Evolutionary conservation across 225 moss, liverwort and hornwort species (phyloP).

Genomic region (Pseudisothecium myosuroides): DNA sequence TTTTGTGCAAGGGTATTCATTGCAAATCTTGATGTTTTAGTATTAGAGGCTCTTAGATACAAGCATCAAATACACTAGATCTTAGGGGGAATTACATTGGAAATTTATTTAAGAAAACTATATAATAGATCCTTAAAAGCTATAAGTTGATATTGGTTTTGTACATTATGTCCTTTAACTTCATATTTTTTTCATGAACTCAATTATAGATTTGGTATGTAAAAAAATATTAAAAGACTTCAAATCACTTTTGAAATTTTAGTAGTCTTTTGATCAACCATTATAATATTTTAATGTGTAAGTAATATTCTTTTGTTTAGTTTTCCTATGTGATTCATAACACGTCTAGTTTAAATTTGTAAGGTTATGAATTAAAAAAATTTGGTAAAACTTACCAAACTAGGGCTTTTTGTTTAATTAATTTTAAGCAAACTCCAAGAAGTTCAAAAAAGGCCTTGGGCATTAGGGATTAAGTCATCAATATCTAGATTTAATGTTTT

Average conservation of each 20-base stretch:
- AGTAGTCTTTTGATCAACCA: background rate
- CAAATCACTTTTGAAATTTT: background rate
- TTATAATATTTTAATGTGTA: background rate
- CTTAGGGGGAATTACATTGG: fast-evolving
- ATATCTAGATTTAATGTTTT: background rate
- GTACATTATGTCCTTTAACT: background rate
- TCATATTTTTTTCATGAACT: background rate
- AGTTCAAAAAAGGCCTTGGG: background rate
- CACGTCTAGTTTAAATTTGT: background rate
- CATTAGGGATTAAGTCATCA: background rate
- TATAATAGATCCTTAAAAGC: background rate
- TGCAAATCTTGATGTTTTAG: background rate
- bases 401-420: fast-evolving
- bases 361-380: background rate
- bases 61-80: background rate
- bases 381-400: background rate
- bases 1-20: background rate
- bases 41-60: background rate
- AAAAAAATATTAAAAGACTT: background rate
- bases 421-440: background rate
- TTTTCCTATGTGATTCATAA: background rate
- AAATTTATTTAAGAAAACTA: background rate
- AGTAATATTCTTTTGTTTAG: background rate
- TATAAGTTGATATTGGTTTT: background rate
- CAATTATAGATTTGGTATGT: background rate